Conservation (phyloP, 495 filamentous ascomycete genomes). For the Glarea lozoyensis region DNA sequence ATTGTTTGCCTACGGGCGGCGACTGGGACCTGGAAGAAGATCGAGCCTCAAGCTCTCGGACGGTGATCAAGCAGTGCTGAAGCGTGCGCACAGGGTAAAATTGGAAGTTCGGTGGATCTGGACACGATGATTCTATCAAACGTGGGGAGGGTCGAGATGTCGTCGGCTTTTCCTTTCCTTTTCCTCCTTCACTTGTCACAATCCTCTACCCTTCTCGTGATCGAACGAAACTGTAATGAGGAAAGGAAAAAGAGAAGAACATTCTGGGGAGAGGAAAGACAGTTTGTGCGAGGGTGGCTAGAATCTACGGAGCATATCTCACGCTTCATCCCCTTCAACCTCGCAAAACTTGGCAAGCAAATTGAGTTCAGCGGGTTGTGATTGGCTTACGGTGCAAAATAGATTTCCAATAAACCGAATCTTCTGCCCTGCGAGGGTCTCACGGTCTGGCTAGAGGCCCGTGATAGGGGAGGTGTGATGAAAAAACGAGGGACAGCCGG, state of each 20-base stretch:
- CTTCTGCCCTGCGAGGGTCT: not conserved
- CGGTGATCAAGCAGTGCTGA: slow-evolving; percentile 20
- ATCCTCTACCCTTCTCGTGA: too few relatives aligned
- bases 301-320: not conserved
- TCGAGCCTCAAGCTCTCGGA: slow-evolving; percentile 18
- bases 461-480: not conserved
- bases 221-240: too few relatives aligned
- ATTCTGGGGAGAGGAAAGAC: not conserved
- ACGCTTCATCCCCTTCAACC: not conserved
- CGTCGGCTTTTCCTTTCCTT: not conserved
- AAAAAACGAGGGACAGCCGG: not conserved
- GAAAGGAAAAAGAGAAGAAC: not conserved
- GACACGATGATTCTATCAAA: too few relatives aligned
- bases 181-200: not conserved
- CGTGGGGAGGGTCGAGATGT: not conserved
- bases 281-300: not conserved
- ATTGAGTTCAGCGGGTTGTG: slow-evolving; percentile 5
- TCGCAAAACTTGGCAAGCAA: not conserved
- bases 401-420: not conserved
- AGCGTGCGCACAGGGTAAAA: slow-evolving; percentile 6
- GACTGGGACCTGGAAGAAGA: not conserved
- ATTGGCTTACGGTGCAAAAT: not conserved
- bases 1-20: slow-evolving; percentile 9
- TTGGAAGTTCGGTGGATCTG: not conserved
- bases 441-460: not conserved